Base-by-base conservation (phyloP, 371 early-diverging fungal species). In the Lichtheimia corymbifera region DNA sequence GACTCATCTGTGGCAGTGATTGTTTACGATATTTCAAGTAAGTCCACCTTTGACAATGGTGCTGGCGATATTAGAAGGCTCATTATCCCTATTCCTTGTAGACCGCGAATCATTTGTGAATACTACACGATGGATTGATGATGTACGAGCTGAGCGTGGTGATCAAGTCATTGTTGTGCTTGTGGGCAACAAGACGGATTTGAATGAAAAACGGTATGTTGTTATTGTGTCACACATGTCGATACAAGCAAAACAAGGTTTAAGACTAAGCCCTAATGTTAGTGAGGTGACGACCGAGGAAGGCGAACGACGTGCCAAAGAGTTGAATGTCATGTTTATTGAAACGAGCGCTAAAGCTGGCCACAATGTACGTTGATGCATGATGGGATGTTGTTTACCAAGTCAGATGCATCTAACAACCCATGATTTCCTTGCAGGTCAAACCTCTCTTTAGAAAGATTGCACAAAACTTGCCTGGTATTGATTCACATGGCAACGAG, bases 101-200 rank as follows among this genome's bases (percentile, higher is more conserved):
- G 95, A 91, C 76, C 87, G 91, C 50, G 90, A 91, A 59, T 96
- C 97, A 15, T 98, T 98, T 77, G 71, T 88, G 72, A 95, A 93
- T 77, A 96, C 98, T 12, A 85, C 92, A 53, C 93, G 94, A 67
- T 99, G 99, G 99, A 94, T 99, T 60, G 97, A 97, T 63, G 97
- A 98, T 74, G 97, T 99, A 17, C 91, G 97, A 42, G 92, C 93
- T n/a, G 97, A 97, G 80, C 92, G 98, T 59, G 99, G 99, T 50
- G 88, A 91, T 69, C 96, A 98, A 72, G 97, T 96, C n/a, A 95
- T 97, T 61, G 93, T 99, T 56, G 94, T 99, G 30, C 79, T 99
- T n/a, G 98, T 99, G 5, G 99, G 99, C 27, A 99, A 99, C 87
- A 99, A 99, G 84, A 95, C 94, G 6, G 99, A 99, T 77, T 71